These are phyloP conservation scores for Ceratocystis cubensis DNA, from an alignment of 2,329 filamentous ascomycete species.

Conservation along the genomic window DNA sequence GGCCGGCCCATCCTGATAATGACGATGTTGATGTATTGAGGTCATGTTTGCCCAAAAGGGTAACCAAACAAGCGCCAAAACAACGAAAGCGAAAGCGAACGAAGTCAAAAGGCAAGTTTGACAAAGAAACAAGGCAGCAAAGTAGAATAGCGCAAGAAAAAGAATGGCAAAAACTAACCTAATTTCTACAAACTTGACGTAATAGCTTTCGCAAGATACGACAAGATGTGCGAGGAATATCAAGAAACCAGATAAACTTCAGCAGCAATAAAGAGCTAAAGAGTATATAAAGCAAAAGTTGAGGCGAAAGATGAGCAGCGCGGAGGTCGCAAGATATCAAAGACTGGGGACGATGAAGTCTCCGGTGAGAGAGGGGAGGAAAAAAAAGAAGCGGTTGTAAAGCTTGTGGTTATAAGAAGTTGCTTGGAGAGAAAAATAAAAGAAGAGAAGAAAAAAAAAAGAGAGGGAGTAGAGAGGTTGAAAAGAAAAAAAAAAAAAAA, in stretches of 20 bases:
- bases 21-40: too few species aligned
- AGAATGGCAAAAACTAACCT: not conserved
- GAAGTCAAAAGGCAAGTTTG: too few species aligned
- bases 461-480: not conserved
- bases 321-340: conserved; percentile 12
- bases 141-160: too few species aligned
- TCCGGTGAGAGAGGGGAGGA: conserved; percentile 1
- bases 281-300: conserved; percentile 2
- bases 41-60: too few species aligned
- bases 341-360: conserved; percentile 15
- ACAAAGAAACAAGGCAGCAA: too few species aligned
- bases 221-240: not conserved
- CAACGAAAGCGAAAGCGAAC: too few species aligned
- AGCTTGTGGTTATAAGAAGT: conserved; percentile 11
- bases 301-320: conserved; percentile 11
- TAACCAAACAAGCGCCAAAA: too few species aligned
- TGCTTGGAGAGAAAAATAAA: conserved; percentile 3
- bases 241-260: conserved; percentile 4
- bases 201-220: not conserved
- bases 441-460: not conserved
- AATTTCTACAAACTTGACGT: not conserved
- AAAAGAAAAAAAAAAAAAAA: not conserved
- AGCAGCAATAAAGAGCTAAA: conserved; percentile 19
- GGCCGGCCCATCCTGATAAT: too few species aligned
- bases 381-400: conserved; percentile 7